Conservation (phyloP, 352 stramenopile genomes). For the Elongisporangium prolatum region DNA sequence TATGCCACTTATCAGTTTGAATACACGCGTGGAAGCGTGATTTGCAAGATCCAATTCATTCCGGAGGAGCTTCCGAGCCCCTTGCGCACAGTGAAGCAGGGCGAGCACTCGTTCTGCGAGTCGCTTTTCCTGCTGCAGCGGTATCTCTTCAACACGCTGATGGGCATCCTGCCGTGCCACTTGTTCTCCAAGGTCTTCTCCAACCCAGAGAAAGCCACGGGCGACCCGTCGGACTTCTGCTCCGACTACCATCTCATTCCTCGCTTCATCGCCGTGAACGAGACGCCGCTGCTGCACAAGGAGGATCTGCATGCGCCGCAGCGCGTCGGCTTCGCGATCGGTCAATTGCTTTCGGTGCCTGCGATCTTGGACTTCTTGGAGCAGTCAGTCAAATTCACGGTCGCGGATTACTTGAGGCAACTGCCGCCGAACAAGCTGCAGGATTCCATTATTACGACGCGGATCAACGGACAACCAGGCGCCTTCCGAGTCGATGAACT, state of each 20-base stretch:
- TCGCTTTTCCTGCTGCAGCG: conserved; percentile 65
- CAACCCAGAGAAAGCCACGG: conserved; percentile 43
- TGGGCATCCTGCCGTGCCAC: conserved; percentile 69
- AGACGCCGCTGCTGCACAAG: conserved; percentile 55
- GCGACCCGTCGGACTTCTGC: conserved; percentile 54
- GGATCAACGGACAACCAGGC: conserved; percentile 55
- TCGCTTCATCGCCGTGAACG: conserved; percentile 72
- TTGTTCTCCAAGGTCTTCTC: conserved; percentile 65
- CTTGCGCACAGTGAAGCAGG: conserved; percentile 23
- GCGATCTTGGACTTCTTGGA: conserved; percentile 67
- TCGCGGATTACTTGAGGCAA: conserved; percentile 41
- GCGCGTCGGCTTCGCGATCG: conserved; percentile 76
- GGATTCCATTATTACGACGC: conserved; percentile 67
- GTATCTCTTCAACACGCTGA: conserved; percentile 69
- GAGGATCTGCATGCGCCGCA: conserved; percentile 60
- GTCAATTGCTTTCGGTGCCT: conserved; percentile 57
- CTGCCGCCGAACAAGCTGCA: conserved; percentile 47
- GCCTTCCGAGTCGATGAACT: conserved; percentile 65
- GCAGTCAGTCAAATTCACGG: conserved; percentile 40
- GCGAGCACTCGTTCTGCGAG: conserved; percentile 37
- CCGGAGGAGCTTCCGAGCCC: conserved; percentile 51
- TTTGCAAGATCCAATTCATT: conserved; percentile 74
- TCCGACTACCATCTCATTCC: conserved; percentile 78
- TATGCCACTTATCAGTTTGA: conserved; percentile 53
- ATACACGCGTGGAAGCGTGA: conserved; percentile 70